Evolutionary conservation across 495 filamentous ascomycete species (phyloP).

Genomic region (Xylaria grammica): DNA sequence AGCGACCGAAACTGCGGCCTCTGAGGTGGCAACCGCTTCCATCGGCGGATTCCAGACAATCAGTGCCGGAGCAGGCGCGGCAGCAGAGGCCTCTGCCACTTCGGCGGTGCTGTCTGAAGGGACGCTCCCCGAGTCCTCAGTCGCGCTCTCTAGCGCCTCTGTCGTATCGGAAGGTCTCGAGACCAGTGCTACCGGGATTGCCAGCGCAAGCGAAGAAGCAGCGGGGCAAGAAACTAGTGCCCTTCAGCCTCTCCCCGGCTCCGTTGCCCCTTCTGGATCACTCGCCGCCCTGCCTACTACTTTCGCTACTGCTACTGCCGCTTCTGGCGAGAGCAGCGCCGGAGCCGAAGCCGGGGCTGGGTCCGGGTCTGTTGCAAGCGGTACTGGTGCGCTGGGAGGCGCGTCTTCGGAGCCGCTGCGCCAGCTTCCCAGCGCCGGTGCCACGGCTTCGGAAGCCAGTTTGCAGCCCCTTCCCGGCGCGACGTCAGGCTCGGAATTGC

Average conservation of each 20-base stretch:
- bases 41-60: conserved; percentile 11
- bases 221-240: background rate
- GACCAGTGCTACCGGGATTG: conserved; percentile 1
- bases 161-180: conserved; percentile 3
- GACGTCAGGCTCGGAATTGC: background rate
- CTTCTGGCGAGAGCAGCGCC: background rate
- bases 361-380: background rate
- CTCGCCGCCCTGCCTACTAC: conserved; percentile 11
- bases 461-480: conserved; percentile 8
- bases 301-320: background rate
- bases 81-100: background rate
- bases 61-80: background rate
- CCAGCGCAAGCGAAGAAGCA: background rate
- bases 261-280: conserved; percentile 10
- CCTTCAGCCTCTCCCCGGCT: conserved; percentile 24
- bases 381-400: background rate
- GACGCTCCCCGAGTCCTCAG: conserved; percentile 12
- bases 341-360: background rate
- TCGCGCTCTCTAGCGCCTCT: conserved; percentile 20
- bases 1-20: background rate
- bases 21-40: background rate
- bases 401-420: conserved; percentile 17
- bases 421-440: conserved; percentile 24
- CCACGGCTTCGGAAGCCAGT: conserved; percentile 11
- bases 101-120: conserved; percentile 13